Base-by-base conservation (phyloP, 805 yeast genomes). In the Candida jianshihensis region DNA sequence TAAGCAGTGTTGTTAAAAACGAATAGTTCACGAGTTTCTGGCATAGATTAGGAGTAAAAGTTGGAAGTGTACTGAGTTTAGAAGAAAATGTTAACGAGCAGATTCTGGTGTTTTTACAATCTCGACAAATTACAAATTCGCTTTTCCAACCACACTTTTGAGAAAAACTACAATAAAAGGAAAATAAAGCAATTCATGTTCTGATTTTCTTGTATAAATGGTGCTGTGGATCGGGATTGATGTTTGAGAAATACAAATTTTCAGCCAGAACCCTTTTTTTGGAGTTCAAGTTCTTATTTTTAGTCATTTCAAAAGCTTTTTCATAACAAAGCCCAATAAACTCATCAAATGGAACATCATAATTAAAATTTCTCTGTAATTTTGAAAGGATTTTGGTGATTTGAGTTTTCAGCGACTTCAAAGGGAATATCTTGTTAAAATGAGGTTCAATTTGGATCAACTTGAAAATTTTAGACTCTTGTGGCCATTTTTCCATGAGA, bases 401-500 rank as follows among this genome's bases (percentile, higher is more conserved):
- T 14, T 17, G 21, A n/a, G 9, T 17, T 6, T 9, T 21, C 15
- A 34, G 17, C 16, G 17, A 11, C 15, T 31, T 31, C 29, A 36
- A 36, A 10, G 38, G 38, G 9, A 36, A 18, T 11, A 36, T 16
- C 11, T 20, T 13, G 20, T 36, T 31, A 18, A 27, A 25, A 11
- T 13, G 13, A 4, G 19, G 22, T 13, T 31, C 19, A 5, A 27
- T n/a, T 6, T 19, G 18, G n/a, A 36, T 22, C 21, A 36, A 21
- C 17, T 27, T 36, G 24, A 32, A 15, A 15, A 36, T 20, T 17
- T 32, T 27, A 7, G 34, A 31, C 19, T 36, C 38, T 13, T 21
- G 18, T 5, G 38, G 38, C 38, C 38, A 36, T n/a, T 16, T n/a
- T 11, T 26, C 24, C 27, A 24, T 31, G 16, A 19, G 17, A 22